Evolutionary conservation across 176 grass and related monocot genomes (phyloP), one percentile per base, ranked within the genome.

Genomic region (Dendrocalamus sinicus): DNA sequence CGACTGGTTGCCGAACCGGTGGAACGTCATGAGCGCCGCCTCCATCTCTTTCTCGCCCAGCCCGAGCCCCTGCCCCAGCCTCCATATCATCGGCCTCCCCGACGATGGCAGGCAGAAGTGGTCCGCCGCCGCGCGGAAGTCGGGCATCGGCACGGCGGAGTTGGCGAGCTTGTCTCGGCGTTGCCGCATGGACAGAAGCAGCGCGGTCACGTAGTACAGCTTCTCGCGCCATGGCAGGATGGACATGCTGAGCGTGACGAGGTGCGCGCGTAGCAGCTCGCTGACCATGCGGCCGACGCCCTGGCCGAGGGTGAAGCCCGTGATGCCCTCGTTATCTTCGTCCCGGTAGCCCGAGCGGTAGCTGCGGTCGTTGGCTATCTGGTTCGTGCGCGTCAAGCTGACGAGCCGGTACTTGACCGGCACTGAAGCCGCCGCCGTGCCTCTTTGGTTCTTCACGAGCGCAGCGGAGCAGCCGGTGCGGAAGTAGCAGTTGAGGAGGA

Each of bases 1-100:
- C n/a, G 94, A 94, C 86, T 94, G 92, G 92, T 97, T 97, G 5
- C 94, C 94, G 78, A 88, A 97, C 54, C 90, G 90, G 86, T 92
- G 92, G 84, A 97, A 94, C 74, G 92, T 89, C 80, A 85, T 88
- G 12, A 94, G 74, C 62, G 89, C 90, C 67, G 94, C 90, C 86
- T 97, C 94, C 55, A 90, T 83, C 74, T 90, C 92, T 7, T 16
- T 62, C 66, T 87, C 92, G 4, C 81, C 71, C 16, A 92, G 65
- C 68, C 88, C 88, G n/a, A 97, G 88, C 16, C 90, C 90, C 81
- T 85, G 87, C 14, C 83, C 88, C 2, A 97, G 70, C 58, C 85
- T 79, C 86, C 79, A 75, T 59, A 97, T 94, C 76, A 92, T 86
- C 64, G 91, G 81, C 85, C 78, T 77, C 8, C 94, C 81, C 15